A percentile compares a stretch with the other conserved stretches of the same genome.
These are phyloP conservation scores for Aspergillus fijiensis DNA, from an alignment of 2,329 filamentous ascomycete species.

Conservation along the genomic window DNA sequence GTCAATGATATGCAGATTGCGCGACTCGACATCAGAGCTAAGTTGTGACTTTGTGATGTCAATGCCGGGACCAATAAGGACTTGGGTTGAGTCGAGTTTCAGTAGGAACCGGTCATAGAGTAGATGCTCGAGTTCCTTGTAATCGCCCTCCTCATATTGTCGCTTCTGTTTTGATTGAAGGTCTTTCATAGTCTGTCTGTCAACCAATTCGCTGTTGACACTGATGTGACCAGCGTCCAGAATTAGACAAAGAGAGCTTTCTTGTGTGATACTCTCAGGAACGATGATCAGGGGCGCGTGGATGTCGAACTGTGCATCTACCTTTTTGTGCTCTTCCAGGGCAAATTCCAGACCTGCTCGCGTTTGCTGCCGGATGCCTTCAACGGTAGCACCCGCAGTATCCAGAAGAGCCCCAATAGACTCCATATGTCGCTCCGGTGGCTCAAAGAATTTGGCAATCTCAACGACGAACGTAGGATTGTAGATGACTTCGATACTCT, in stretches of 20 bases:
- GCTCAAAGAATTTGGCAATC: conserved; percentile 91
- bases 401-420: conserved; percentile 96
- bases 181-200: conserved; percentile 83
- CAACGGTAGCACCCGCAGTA: conserved; percentile 89
- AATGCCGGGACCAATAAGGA: conserved; percentile 91
- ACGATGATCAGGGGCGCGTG: conserved; percentile 96
- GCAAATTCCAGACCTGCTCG: conserved; percentile 94
- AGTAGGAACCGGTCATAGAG: conserved; percentile 98
- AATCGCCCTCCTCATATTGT: conserved; percentile 84
- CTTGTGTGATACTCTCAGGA: conserved; percentile 82
- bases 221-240: conserved; percentile 95
- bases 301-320: conserved; percentile 92
- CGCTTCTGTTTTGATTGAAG: conserved; percentile 88
- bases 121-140: conserved; percentile 79
- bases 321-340: conserved; percentile 94
- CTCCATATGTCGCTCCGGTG: conserved; percentile 96
- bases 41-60: conserved; percentile 85
- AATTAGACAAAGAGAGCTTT: conserved; percentile 83
- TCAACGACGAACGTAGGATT: conserved; percentile 92
- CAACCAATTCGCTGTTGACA: conserved; percentile 89
- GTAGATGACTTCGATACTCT: conserved; percentile 95
- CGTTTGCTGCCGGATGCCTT: conserved; percentile 92
- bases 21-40: conserved; percentile 63
- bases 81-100: conserved; percentile 89
- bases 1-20: conserved; percentile 85